Percentiles rank a stretch among this genome's conserved stretches.
These are phyloP conservation scores for Globisporangium radiosum DNA, from an alignment of 352 stramenopile species.

Conservation along the genomic window DNA sequence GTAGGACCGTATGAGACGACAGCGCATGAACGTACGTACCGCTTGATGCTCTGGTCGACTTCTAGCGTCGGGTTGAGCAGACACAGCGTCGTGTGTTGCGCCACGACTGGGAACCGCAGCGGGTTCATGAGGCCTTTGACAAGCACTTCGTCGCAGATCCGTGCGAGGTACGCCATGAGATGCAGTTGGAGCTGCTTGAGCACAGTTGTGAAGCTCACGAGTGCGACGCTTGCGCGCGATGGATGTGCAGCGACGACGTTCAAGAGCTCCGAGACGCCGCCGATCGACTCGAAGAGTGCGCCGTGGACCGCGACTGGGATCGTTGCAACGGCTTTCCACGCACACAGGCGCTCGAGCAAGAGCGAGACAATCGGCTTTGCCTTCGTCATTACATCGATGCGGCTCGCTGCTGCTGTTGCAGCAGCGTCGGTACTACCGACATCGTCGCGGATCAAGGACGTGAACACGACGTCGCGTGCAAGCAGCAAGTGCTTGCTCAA, in stretches of 20 bases:
- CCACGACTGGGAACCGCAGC: slow-evolving; percentile 72
- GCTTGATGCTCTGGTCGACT: slow-evolving; percentile 66
- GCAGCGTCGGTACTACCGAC: neutral
- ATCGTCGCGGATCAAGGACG: slow-evolving; percentile 22
- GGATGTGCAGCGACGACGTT: slow-evolving; percentile 38
- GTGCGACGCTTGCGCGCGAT: slow-evolving; percentile 12
- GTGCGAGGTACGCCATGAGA: slow-evolving; percentile 48
- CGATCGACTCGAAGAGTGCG: slow-evolving; percentile 76
- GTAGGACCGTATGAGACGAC: no score
- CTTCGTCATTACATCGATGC: slow-evolving; percentile 28
- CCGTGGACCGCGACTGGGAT: slow-evolving; percentile 79
- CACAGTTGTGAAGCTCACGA: slow-evolving; percentile 25
- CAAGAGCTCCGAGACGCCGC: slow-evolving; percentile 59
- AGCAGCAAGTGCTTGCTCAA: slow-evolving; percentile 78
- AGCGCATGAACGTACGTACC: slow-evolving; percentile 18
- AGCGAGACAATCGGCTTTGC: slow-evolving; percentile 52
- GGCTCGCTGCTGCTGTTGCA: slow-evolving; percentile 1
- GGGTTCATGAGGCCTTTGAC: slow-evolving; percentile 68
- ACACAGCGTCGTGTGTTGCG: slow-evolving; percentile 69
- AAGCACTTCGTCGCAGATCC: slow-evolving; percentile 66
- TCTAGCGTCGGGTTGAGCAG: slow-evolving; percentile 55
- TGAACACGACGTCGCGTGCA: slow-evolving; percentile 60
- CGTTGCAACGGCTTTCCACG: slow-evolving; percentile 46
- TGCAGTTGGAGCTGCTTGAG: slow-evolving; percentile 47
- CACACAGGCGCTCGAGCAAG: slow-evolving; percentile 56